These are phyloP conservation scores for Naematelia encephala DNA, from an alignment of 768 basidiomycete species.

Conservation along the genomic window DNA sequence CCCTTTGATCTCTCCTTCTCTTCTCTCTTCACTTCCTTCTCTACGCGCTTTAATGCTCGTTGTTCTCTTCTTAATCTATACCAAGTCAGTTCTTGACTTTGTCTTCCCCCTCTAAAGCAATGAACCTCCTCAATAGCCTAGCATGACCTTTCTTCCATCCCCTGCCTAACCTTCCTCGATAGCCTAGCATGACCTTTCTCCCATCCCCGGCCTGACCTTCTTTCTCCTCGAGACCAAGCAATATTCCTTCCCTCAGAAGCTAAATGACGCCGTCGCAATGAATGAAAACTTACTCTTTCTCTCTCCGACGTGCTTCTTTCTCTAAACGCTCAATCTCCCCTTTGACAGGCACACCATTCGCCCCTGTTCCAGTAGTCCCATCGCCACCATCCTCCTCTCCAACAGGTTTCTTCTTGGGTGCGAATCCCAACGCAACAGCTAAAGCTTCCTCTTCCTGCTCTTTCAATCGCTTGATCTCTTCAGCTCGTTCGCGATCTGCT, in stretches of 20 bases:
- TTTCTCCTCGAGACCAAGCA: not conserved
- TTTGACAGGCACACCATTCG: constrained; percentile 29
- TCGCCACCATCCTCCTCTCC: constrained; percentile 16
- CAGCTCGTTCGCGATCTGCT: constrained; percentile 52
- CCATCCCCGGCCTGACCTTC: no score
- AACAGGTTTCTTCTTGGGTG: constrained; percentile 24
- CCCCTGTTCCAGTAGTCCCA: constrained; percentile 22
- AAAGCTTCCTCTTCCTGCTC: constrained; percentile 86
- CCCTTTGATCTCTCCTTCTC: constrained; percentile 29
- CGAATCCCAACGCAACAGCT: constrained; percentile 63
- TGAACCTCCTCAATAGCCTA: not conserved
- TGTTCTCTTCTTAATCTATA: constrained; percentile 43
- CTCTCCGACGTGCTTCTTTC: constrained; percentile 41
- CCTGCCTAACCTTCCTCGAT: not conserved
- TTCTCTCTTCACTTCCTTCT: constrained; percentile 37
- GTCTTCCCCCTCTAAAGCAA: not conserved
- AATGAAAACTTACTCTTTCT: constrained; percentile 42
- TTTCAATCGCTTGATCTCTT: constrained; percentile 78
- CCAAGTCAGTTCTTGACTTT: not conserved
- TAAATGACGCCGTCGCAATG: not conserved
- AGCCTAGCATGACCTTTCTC: not conserved
- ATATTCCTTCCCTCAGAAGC: no score
- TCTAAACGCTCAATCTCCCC: constrained; percentile 40
- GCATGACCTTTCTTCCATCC: no score
- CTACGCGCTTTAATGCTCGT: constrained; percentile 37